Evolutionary conservation across 2,329 filamentous ascomycete genomes (phyloP), one percentile per base, ranked within the genome.

Genomic region (Colletotrichum lindemuthianum): DNA sequence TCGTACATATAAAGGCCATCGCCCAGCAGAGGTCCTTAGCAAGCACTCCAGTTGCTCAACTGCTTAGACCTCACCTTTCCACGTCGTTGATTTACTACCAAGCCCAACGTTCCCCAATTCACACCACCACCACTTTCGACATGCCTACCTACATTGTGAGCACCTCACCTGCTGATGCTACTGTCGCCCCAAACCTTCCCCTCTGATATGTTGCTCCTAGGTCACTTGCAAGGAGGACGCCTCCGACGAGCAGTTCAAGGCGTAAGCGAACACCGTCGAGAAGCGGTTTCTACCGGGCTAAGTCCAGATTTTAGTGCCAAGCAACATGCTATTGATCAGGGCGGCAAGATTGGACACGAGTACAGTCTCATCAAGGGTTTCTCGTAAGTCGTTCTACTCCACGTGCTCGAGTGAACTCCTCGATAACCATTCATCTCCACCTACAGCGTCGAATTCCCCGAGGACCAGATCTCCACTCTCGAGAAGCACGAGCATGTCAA

Each of bases 361-460:
- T 97, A 92, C 84, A 90, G 81, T 66, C 80, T 97, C 72, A 93
- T 97, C 85, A 96, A 95, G 82, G 94, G 91, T 63, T 97, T 97
- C 82, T 90, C 92, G 95, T 97, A 88, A 71, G 92, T 84, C 24
- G 24, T 24, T 24, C 5, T 24, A 24, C 24, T 24, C 24, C 24
- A 24, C 24, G 24, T 24, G 24, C 24, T 24, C 3, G 24, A 24
- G 24, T 24, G 9, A 13, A 40, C 13, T 40, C 39, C 39, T 13
- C 9, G 13, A 13, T 10, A 40, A 40, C 39, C 9, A 50, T 39
- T 33, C 63, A 39, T 36, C 48, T 37, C n/a, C 12, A 40, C 16
- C 40, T 44, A 36, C 66, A 97, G 94, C 54, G 93, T 93, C 72
- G 83, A 86, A 61, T 92, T 92, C 77, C 87, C 88, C 34, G 83